A percentile compares a stretch with the other conserved stretches of the same genome.
These are phyloP conservation scores for Sherardia arvensis DNA, from an alignment of 257 asterid genomes.

Conservation along the genomic window DNA sequence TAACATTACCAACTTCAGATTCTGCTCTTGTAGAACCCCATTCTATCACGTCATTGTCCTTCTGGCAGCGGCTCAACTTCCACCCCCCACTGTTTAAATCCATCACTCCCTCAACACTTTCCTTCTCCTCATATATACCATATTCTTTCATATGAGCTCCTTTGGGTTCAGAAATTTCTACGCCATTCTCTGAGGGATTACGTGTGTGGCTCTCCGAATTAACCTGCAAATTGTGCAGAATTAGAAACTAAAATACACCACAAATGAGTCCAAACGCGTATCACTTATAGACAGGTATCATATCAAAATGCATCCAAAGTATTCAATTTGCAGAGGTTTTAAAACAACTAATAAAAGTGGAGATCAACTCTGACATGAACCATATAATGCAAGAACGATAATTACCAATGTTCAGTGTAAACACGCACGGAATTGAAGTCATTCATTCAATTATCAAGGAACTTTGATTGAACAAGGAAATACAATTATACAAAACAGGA, in stretches of 20 bases:
- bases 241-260: neutral
- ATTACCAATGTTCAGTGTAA: neutral
- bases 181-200: neutral
- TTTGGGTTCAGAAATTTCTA: neutral
- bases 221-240: neutral
- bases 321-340: neutral
- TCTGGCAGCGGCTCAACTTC: too few relatives aligned
- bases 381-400: too few relatives aligned
- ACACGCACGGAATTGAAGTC: too few relatives aligned
- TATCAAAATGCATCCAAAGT: neutral
- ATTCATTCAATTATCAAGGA: too few relatives aligned
- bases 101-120: neutral
- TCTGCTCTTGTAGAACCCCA: neutral
- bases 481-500: neutral
- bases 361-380: too few relatives aligned
- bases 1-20: neutral
- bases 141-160: neutral
- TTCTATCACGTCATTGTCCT: neutral
- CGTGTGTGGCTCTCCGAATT: too few relatives aligned
- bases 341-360: neutral
- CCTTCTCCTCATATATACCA: neutral
- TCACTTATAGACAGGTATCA: neutral
- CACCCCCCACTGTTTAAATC: neutral
- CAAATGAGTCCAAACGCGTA: neutral
- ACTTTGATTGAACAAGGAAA: too few relatives aligned